phyloP scores from a whole-genome alignment of 805 yeast species.

The Kockiozyma suomiensis region DNA sequence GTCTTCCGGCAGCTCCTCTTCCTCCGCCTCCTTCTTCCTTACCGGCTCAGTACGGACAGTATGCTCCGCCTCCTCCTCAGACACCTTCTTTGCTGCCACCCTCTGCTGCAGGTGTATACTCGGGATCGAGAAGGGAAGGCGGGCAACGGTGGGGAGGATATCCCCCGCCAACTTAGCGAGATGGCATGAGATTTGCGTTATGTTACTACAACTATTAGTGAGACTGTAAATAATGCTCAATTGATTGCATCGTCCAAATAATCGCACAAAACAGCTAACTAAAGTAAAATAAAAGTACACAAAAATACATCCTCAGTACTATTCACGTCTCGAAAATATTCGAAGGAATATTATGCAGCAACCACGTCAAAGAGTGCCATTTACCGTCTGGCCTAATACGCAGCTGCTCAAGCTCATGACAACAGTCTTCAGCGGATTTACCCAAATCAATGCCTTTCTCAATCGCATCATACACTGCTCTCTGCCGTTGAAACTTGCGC shows the following conservation, averaged over 20 bases:
- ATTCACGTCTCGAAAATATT: slow-evolving; percentile 16
- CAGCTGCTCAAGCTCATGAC: slow-evolving; percentile 26
- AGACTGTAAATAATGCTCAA: too few relatives aligned
- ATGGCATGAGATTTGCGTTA: too few relatives aligned
- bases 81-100: background rate
- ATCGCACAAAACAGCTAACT: background rate
- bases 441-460: slow-evolving; percentile 27
- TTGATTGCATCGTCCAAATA: too few relatives aligned
- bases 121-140: background rate
- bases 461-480: slow-evolving; percentile 28
- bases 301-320: too few relatives aligned
- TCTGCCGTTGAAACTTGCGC: slow-evolving; percentile 30
- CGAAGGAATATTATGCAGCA: slow-evolving; percentile 26
- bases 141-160: slow-evolving; percentile 2
- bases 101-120: background rate
- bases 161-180: background rate
- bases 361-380: slow-evolving; percentile 28
- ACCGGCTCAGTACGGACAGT: background rate
- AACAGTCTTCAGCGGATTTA: slow-evolving; percentile 27
- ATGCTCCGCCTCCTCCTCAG: slow-evolving; percentile 6
- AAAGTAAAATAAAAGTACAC: background rate
- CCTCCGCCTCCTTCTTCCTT: background rate
- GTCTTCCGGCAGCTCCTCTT: background rate
- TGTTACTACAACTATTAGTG: too few relatives aligned
- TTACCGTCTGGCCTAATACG: slow-evolving; percentile 23